Conservation (phyloP, 306 rosid species). For the Benincasa hispida region DNA sequence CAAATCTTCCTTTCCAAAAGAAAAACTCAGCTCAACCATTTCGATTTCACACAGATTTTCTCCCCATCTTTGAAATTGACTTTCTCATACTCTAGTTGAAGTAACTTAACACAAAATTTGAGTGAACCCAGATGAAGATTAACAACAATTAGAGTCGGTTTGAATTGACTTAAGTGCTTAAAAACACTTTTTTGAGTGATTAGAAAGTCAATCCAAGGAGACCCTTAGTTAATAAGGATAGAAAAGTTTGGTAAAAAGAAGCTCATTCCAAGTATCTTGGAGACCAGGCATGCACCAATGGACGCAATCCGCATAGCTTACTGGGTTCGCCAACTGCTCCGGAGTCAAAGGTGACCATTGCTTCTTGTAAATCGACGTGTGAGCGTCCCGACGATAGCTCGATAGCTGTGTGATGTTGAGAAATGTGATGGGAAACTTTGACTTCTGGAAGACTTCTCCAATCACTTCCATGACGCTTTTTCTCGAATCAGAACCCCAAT, state of each 20-base stretch:
- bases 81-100: neutral
- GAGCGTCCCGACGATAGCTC: conserved; percentile 70
- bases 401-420: conserved; percentile 89
- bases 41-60: neutral
- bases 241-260: conserved; percentile 67
- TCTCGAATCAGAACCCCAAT: conserved; percentile 75
- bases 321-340: conserved; percentile 70
- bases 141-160: neutral
- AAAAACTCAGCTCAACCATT: neutral
- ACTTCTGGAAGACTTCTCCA: conserved; percentile 44
- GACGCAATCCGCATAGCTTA: conserved; percentile 80
- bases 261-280: conserved; percentile 99
- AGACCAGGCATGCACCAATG: conserved; percentile 99
- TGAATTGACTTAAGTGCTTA: too few species aligned
- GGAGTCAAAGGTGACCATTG: conserved; percentile 79
- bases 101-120: neutral
- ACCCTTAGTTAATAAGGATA: conserved; percentile 32
- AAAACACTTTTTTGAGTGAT: too few species aligned
- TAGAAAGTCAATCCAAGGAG: too few species aligned
- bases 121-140: neutral
- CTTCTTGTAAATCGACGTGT: conserved; percentile 85
- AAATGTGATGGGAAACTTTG: conserved; percentile 63
- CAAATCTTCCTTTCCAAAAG: neutral
- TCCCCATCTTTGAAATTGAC: neutral
- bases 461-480: conserved; percentile 77